phyloP scores from a whole-genome alignment of 2,329 filamentous ascomycete genomes.

The Endoconidiophora laricicola region DNA sequence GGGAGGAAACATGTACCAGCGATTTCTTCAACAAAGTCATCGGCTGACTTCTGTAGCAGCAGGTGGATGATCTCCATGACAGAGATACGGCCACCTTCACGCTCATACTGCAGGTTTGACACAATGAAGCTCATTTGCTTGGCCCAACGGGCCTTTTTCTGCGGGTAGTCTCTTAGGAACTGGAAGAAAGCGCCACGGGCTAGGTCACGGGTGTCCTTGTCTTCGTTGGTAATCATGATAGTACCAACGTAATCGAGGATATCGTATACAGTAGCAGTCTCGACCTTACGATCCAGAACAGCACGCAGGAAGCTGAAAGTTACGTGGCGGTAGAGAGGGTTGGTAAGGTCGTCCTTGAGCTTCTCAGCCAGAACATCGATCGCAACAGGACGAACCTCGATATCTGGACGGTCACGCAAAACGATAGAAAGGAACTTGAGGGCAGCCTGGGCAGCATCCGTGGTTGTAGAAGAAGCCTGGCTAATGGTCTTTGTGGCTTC shows the following conservation, averaged over 20 bases:
- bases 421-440: constrained; percentile 78
- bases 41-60: constrained; percentile 68
- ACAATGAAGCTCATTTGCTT: constrained; percentile 83
- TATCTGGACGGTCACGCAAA: constrained; percentile 61
- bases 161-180: constrained; percentile 87
- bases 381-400: constrained; percentile 62
- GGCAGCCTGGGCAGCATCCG: constrained; percentile 72
- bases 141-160: constrained; percentile 72
- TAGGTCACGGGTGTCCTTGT: constrained; percentile 70
- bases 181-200: constrained; percentile 84
- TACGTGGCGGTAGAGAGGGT: constrained; percentile 79
- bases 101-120: constrained; percentile 78
- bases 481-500: constrained; percentile 75
- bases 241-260: constrained; percentile 73
- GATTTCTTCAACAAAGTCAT: constrained; percentile 69
- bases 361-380: constrained; percentile 69
- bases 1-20: constrained; percentile 71
- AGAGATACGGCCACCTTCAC: constrained; percentile 74
- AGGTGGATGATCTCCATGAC: constrained; percentile 85
- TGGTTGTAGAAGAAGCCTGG: constrained; percentile 58
- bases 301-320: constrained; percentile 89
- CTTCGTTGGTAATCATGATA: constrained; percentile 93
- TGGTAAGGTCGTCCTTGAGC: constrained; percentile 75
- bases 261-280: constrained; percentile 81
- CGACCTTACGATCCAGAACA: constrained; percentile 67